These are phyloP conservation scores for Russula earlei DNA, from an alignment of 768 basidiomycete species.

Conservation along the genomic window DNA sequence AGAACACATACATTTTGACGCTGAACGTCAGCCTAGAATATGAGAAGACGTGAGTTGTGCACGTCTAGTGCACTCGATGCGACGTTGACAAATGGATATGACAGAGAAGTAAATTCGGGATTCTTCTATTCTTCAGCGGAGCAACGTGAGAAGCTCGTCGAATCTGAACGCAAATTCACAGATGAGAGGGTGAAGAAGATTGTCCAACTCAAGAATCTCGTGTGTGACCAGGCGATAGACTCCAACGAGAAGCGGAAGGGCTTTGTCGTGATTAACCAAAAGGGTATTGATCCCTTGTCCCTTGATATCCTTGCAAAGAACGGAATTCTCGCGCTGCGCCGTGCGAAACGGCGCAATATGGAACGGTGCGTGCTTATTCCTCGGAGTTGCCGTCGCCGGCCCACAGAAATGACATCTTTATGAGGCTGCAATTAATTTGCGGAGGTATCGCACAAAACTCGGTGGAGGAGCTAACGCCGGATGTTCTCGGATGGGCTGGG, in stretches of 20 bases:
- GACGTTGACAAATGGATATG: constrained; percentile 20
- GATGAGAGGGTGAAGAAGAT: constrained; percentile 94
- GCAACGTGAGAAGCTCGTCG: constrained; percentile 97
- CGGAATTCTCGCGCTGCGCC: constrained; percentile 86
- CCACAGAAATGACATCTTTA: neutral
- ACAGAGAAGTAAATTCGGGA: constrained; percentile 95
- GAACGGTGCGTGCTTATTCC: constrained; percentile 54
- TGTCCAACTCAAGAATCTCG: constrained; percentile 89
- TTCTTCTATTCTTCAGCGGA: constrained; percentile 99
- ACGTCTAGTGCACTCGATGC: neutral
- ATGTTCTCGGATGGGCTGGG: constrained; percentile 92
- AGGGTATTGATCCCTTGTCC: constrained; percentile 96
- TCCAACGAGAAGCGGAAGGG: constrained; percentile 71
- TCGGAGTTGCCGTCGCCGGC: constrained; percentile 2
- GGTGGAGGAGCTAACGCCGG: constrained; percentile 89
- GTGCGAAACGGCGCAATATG: constrained; percentile 98
- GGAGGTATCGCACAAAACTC: constrained; percentile 97
- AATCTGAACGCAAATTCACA: constrained; percentile 89
- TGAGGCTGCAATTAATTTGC: constrained; percentile 83
- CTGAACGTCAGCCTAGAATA: constrained; percentile 98
- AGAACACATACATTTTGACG: constrained; percentile 91
- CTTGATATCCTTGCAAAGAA: constrained; percentile 94
- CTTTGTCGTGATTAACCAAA: constrained; percentile 97
- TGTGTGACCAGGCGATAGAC: constrained; percentile 89
- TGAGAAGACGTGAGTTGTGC: constrained; percentile 85